phyloP scores from a whole-genome alignment of 495 filamentous ascomycete species.

The Daldinia concentrica region DNA sequence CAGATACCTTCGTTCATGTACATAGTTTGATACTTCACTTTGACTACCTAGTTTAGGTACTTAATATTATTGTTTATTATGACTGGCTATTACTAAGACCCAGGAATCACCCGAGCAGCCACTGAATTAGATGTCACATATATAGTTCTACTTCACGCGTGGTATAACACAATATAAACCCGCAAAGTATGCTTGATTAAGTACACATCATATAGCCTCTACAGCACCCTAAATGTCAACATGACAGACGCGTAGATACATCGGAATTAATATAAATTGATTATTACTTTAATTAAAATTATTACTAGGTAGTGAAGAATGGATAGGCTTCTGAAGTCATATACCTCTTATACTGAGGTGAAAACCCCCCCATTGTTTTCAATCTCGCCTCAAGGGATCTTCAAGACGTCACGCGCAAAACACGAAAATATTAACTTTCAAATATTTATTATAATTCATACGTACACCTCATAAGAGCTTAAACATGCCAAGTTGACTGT shows the following conservation, averaged over 20 bases:
- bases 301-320: too few species aligned
- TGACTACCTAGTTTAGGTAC: too few species aligned
- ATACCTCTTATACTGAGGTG: too few species aligned
- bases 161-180: background rate
- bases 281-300: too few species aligned
- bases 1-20: background rate
- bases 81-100: background rate
- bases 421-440: background rate
- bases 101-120: background rate
- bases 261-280: background rate
- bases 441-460: background rate
- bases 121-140: background rate
- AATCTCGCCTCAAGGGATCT: background rate
- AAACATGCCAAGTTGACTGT: background rate
- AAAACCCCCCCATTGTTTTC: background rate
- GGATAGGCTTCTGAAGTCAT: too few species aligned
- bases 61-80: background rate
- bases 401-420: background rate
- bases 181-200: background rate
- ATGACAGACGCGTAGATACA: background rate
- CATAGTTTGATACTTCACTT: background rate
- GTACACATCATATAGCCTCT: background rate
- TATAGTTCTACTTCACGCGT: background rate
- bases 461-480: background rate
- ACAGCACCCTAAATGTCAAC: background rate